A percentile compares a stretch with the other conserved stretches of the same genome.
phyloP scores from a whole-genome alignment of 208 protist genomes.

The Sergeia podlipaevii region DNA sequence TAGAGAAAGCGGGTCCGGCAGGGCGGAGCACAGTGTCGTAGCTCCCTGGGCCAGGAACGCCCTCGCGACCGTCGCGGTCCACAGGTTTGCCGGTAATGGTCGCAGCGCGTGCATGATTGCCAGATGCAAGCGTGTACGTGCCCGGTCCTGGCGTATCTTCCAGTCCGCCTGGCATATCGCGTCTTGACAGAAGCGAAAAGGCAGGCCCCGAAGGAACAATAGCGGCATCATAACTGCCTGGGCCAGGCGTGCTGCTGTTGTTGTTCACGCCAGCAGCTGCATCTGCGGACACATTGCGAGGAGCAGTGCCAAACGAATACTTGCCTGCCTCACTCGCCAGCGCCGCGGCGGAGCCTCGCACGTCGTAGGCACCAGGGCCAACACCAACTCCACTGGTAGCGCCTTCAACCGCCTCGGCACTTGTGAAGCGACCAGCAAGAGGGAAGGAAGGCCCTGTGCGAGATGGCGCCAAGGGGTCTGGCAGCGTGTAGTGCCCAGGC shows the following conservation, averaged over 20 bases:
- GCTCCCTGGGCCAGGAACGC: background rate
- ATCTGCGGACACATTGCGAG: conserved; percentile 1
- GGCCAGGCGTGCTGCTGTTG: conserved; percentile 3
- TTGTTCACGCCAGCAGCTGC: conserved; percentile 1
- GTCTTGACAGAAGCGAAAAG: background rate
- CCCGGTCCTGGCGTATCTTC: conserved; percentile 25
- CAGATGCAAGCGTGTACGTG: conserved; percentile 10
- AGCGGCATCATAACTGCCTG: background rate
- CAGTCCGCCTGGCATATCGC: background rate
- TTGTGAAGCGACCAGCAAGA: conserved; percentile 10
- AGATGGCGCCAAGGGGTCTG: no score
- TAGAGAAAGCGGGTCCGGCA: background rate
- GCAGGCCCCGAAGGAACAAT: background rate
- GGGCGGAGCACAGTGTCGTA: background rate
- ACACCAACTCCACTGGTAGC: conserved; percentile 4
- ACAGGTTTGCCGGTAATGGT: conserved; percentile 1
- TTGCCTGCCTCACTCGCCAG: no score
- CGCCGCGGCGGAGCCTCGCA: background rate
- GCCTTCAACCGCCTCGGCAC: conserved; percentile 7
- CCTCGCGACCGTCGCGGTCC: background rate
- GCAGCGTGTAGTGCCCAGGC: conserved; percentile 24
- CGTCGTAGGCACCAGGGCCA: conserved; percentile 41
- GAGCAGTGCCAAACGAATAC: no score
- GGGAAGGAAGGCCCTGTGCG: no score
- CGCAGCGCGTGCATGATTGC: background rate